Base-by-base conservation (phyloP, 257 asterid genomes). In the Mitragyna speciosa region DNA sequence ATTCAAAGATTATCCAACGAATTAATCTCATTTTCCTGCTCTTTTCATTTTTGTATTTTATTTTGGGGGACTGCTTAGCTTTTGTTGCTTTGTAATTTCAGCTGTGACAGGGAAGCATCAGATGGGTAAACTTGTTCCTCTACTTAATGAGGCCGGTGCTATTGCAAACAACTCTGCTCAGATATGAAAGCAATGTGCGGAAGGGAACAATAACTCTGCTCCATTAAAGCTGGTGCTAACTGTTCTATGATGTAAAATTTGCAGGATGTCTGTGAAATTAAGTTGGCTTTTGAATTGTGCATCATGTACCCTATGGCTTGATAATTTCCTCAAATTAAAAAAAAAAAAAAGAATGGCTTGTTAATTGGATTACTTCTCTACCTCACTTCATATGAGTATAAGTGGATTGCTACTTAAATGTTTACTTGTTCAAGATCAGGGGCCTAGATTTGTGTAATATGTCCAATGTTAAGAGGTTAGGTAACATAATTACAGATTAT, bases 61-160 rank as follows among this genome's bases (percentile, higher is more conserved):
- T 12, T 10, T 33, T 28, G 5, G 19, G 19, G 33, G 20, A n/a
- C 7, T 64, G 16, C 12, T 28, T 11, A n/a, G 11, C 7, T 64
- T 28, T 64, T 28, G 33, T 22, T 11, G 48, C 33, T 70, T 3
- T 33, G 56, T 28, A 45, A 2, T 77, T 92, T 89, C 89, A 93
- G 97, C 61, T 36, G 90, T 89, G 30, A 20, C 83, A 8, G 90
- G 80, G 20, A 91, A 87, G 82, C 95, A 94, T 78, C 85, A 89
- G 63, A 83, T 83, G 69, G 94, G 92, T 20, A 72, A 83, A 74
- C 97, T 94, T 54, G 86, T 89, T 56, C 92, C 92, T 0, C 73
- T 94, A 87, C 94, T 94, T 19, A 83, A 48, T 6, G 90, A 91
- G 72, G 96, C 92, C 7, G 92, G 92, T 80, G 98, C 93, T 14